These are phyloP conservation scores for Panaeolus cyanescens DNA, from an alignment of 768 basidiomycete genomes.

Conservation along the genomic window DNA sequence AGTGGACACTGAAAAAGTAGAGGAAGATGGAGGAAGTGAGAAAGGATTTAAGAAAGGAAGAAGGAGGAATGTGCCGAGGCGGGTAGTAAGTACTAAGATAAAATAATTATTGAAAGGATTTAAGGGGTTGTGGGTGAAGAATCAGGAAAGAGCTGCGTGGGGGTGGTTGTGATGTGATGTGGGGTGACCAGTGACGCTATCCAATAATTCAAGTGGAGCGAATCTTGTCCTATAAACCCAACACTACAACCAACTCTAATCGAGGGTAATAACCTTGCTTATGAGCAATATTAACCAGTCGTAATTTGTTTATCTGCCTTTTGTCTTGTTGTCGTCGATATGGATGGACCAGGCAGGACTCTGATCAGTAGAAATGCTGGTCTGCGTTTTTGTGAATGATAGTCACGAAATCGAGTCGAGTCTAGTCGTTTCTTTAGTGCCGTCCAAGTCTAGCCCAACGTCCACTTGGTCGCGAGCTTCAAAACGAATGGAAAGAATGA, in stretches of 20 bases:
- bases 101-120: background rate
- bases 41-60: background rate
- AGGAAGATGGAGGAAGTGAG: background rate
- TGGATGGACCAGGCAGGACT: background rate
- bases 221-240: background rate
- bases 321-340: background rate
- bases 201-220: constrained; percentile 2
- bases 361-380: background rate
- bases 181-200: constrained; percentile 3
- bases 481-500: background rate
- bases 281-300: background rate
- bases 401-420: no score
- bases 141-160: constrained; percentile 2
- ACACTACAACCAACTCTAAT: background rate
- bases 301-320: background rate
- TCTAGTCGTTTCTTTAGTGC: background rate
- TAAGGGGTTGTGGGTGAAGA: background rate
- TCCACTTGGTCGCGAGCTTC: background rate
- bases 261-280: background rate
- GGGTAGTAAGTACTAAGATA: background rate
- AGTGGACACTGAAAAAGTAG: background rate
- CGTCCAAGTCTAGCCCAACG: background rate
- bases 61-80: background rate
- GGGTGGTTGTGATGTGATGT: constrained; percentile 4
- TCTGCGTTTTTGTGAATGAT: no score